phyloP scores from a whole-genome alignment of 108 stramenopile genomes.

The Skeletonema potamos region DNA sequence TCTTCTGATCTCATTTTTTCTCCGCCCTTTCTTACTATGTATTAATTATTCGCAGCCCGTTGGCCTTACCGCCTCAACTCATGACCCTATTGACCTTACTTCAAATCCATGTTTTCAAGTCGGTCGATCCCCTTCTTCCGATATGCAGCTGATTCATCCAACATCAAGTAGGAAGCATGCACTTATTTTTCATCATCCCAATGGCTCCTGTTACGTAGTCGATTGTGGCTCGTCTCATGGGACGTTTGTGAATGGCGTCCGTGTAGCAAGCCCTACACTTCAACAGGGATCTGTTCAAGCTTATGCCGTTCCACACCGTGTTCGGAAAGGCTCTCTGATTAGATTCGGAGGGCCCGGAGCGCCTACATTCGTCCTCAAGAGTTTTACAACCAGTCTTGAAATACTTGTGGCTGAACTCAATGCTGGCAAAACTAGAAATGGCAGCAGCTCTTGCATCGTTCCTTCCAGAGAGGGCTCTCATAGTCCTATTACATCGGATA shows the following conservation, averaged over 20 bases:
- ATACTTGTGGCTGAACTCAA: conserved; percentile 20
- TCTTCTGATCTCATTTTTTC: neutral
- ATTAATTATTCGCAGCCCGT: conserved; percentile 63
- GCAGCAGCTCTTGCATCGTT: neutral
- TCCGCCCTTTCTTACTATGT: neutral
- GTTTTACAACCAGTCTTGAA: conserved; percentile 59
- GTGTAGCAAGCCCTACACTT: conserved; percentile 48
- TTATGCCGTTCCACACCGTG: conserved; percentile 62
- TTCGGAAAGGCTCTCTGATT: conserved; percentile 70
- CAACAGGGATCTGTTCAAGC: conserved; percentile 29
- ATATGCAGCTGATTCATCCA: conserved; percentile 69
- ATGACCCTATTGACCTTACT: conserved; percentile 67
- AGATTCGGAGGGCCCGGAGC: conserved; percentile 84
- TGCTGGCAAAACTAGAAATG: conserved; percentile 3
- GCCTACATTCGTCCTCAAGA: conserved; percentile 75
- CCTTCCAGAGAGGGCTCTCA: neutral
- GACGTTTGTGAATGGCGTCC: conserved; percentile 73
- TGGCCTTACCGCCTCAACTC: conserved; percentile 57
- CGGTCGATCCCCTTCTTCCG: conserved; percentile 68
- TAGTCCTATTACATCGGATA: conserved; percentile 2
- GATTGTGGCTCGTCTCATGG: conserved; percentile 85
- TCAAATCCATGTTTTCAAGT: conserved; percentile 61
- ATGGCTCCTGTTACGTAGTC: conserved; percentile 79
- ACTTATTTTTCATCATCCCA: conserved; percentile 84
- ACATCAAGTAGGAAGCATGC: conserved; percentile 78